Evolutionary conservation across 2,329 filamentous ascomycete genomes (phyloP), one percentile per base, ranked within the genome.

Genomic region (Penicillium sp.): DNA sequence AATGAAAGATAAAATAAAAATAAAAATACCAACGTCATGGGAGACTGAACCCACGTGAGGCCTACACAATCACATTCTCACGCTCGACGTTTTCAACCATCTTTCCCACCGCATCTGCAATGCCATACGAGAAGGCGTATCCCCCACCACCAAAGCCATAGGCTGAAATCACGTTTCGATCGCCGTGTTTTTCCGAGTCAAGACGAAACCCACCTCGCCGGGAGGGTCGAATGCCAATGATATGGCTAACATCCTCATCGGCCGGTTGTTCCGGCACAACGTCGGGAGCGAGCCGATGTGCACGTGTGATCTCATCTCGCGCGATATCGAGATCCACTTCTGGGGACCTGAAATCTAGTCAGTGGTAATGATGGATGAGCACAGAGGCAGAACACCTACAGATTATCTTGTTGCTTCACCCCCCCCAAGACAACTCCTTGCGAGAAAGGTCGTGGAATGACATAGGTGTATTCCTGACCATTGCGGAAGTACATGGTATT

Each of bases 121-220:
- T 63, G 0, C 73, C 73, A 50, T 75, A 74, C 2, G 71, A 73
- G 52, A 74, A 75, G 1, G 72, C 68, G 62, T 75, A 75, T 1
- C 73, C 73, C 11, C 71, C 72, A 14, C 73, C 73, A 3, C 72
- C 73, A 54, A 75, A 75, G 1, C 73, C 73, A 55, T 75, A 75
- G 0, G 73, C 73, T 0, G 73, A 75, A 5, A 75, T 35, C 3
- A 75, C 43, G 2, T 65, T 63, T 5, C 68, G 66, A 7, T 54
- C 43, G 0, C 63, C 70, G 26, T 65, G 59, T 37, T 61, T 53
- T 52, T 73, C 63, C 0, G 68, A 70, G 26, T 74, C 71, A 14
- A 75, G 54, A 19, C 73, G 71, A 47, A 73, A 75, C 1, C 73
- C 73, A 1, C 71, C 73, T 27, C 67, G 57, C 31, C 73, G 58